phyloP scores from a whole-genome alignment of 306 rosid species.

The Cucurbita ficifolia region DNA sequence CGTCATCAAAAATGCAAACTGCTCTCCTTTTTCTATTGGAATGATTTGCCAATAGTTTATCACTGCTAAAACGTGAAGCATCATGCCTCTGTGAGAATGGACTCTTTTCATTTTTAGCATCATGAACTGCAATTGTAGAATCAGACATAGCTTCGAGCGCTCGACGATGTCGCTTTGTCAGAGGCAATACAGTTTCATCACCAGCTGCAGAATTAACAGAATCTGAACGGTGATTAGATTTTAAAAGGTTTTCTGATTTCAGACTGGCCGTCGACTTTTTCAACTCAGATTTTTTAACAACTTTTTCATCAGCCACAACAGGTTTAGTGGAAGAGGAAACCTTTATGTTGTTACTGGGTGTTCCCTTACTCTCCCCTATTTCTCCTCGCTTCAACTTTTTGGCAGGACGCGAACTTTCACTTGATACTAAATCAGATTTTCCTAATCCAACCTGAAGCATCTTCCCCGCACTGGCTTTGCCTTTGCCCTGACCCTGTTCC shows the following conservation, averaged over 20 bases:
- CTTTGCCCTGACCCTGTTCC: slow-evolving; percentile 23
- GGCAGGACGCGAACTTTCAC: slow-evolving; percentile 34
- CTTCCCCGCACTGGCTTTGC: slow-evolving; percentile 28
- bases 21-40: slow-evolving; percentile 58
- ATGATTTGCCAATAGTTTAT: slow-evolving; percentile 16
- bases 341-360: slow-evolving; percentile 28
- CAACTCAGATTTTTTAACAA: slow-evolving; percentile 27
- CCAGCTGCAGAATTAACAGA: slow-evolving; percentile 28
- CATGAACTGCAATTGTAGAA: slow-evolving; percentile 28
- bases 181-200: slow-evolving; percentile 34
- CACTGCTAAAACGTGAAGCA: slow-evolving; percentile 18
- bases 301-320: slow-evolving; percentile 28
- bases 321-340: slow-evolving; percentile 27
- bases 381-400: slow-evolving; percentile 47
- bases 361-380: slow-evolving; percentile 26
- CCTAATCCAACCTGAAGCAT: slow-evolving; percentile 29
- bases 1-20: slow-evolving; percentile 62
- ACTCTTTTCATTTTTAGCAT: slow-evolving; percentile 32
- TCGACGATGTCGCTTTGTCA: slow-evolving; percentile 31
- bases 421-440: slow-evolving; percentile 31
- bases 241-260: slow-evolving; percentile 39
- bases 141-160: slow-evolving; percentile 39
- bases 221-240: slow-evolving; percentile 26
- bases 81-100: slow-evolving; percentile 23
- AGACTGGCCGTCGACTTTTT: slow-evolving; percentile 30